phyloP scores from a whole-genome alignment of 2,329 filamentous ascomycete genomes.

The Elsinoe fawcettii region DNA sequence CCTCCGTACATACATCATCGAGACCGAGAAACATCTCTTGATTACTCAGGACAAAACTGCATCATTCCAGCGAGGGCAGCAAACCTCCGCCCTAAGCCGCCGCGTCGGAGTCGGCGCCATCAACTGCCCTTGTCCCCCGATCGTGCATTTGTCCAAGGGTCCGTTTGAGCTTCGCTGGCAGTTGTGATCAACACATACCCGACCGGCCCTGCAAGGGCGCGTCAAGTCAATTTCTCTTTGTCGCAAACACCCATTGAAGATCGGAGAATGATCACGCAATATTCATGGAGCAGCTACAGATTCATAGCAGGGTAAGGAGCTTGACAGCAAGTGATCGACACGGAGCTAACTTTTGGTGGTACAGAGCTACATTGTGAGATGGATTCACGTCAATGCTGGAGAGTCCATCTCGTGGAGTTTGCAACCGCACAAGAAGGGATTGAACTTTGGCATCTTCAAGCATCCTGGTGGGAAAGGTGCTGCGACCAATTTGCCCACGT shows the following conservation, averaged over 20 bases:
- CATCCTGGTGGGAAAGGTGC: conserved; percentile 68
- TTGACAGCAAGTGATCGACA: not conserved
- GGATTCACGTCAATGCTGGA: conserved; percentile 83
- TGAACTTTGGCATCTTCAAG: conserved; percentile 98
- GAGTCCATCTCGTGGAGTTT: conserved; percentile 97
- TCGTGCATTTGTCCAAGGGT: not conserved
- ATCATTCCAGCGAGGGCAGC: conserved; percentile 1
- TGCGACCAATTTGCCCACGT: conserved; percentile 29
- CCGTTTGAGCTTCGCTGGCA: not conserved
- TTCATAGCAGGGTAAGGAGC: conserved; percentile 13
- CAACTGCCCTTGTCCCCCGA: not conserved
- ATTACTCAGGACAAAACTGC: not conserved
- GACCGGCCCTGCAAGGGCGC: not conserved
- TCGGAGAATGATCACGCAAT: not conserved
- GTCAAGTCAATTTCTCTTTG: not conserved
- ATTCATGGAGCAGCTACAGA: conserved; percentile 15
- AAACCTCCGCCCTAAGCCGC: not conserved
- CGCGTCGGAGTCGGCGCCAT: not conserved
- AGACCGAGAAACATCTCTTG: not conserved
- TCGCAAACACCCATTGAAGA: not conserved
- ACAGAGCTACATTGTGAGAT: conserved; percentile 95
- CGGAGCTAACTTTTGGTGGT: conserved; percentile 11
- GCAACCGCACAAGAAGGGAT: conserved; percentile 94
- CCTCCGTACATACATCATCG: not conserved
- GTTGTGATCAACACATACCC: not conserved